A percentile compares a stretch with the other conserved stretches of the same genome.
phyloP scores from a whole-genome alignment of 2,329 filamentous ascomycete species.

The Zasmidium citrigriseum region DNA sequence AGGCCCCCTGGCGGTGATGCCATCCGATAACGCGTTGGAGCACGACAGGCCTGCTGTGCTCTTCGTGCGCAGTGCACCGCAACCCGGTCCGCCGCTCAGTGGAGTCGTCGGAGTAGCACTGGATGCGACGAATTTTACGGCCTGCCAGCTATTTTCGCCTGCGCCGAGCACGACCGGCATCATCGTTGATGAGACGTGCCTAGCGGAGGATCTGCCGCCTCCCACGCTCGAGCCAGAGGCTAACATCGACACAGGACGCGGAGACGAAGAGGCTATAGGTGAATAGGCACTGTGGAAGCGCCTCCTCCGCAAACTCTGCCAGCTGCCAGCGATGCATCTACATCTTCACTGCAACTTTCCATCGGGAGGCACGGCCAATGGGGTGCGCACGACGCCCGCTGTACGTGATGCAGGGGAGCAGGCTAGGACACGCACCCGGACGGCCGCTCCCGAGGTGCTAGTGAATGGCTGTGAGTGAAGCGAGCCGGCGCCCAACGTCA shows the following conservation, averaged over 20 bases:
- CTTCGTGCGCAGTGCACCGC: not conserved
- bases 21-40: not conserved
- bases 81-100: not conserved
- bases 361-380: not conserved
- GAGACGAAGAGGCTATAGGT: not conserved
- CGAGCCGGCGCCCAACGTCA: not conserved
- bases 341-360: not conserved
- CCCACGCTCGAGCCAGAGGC: not conserved
- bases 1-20: not conserved
- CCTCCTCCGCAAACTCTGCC: not conserved
- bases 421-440: not conserved
- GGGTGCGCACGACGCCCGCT: not conserved
- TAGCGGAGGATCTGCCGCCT: not conserved
- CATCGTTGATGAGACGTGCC: not conserved
- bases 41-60: conserved; percentile 8
- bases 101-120: not conserved
- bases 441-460: not conserved
- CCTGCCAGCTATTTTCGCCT: not conserved
- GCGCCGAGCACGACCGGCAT: not conserved
- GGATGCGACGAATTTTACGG: not conserved
- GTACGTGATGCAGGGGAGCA: not conserved
- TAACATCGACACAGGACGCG: not conserved
- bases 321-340: too few relatives aligned
- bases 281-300: not conserved
- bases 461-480: not conserved